These are phyloP conservation scores for Aspergillus chevalieri DNA, from an alignment of 2,329 filamentous ascomycete genomes.

Conservation along the genomic window DNA sequence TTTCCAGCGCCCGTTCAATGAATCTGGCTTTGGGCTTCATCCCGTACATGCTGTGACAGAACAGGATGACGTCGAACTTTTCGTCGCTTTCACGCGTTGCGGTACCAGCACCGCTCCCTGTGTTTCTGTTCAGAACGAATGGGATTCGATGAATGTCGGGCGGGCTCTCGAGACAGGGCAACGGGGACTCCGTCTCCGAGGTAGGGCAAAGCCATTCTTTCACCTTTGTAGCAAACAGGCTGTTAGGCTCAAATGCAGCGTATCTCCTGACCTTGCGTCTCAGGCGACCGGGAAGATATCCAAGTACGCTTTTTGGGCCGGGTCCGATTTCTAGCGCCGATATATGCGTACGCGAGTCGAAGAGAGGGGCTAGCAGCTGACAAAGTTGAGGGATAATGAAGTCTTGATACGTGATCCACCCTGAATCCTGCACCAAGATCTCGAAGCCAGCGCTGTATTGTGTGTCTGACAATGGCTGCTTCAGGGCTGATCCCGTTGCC, in stretches of 20 bases:
- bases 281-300: slow-evolving; percentile 37
- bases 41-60: slow-evolving; percentile 61
- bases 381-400: slow-evolving; percentile 46
- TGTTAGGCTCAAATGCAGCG: slow-evolving; percentile 50
- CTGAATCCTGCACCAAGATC: slow-evolving; percentile 30
- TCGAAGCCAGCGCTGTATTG: slow-evolving; percentile 48
- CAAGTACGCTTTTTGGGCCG: slow-evolving; percentile 51
- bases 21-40: slow-evolving; percentile 46
- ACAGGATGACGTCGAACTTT: slow-evolving; percentile 53
- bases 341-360: slow-evolving; percentile 37
- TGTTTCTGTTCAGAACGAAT: slow-evolving; percentile 17
- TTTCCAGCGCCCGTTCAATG: slow-evolving; percentile 43
- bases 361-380: slow-evolving; percentile 36
- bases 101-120: slow-evolving; percentile 10
- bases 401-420: slow-evolving; percentile 36
- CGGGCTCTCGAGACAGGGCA: slow-evolving; percentile 7
- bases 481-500: neutral
- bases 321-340: slow-evolving; percentile 57
- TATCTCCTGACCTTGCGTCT: slow-evolving; percentile 46
- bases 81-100: slow-evolving; percentile 19
- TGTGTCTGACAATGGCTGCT: slow-evolving; percentile 24
- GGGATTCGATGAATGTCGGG: slow-evolving; percentile 5
- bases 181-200: slow-evolving; percentile 18
- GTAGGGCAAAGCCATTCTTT: slow-evolving; percentile 36
- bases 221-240: slow-evolving; percentile 40